Conservation (phyloP, 73 alveolate species). For the Uronychia binucleata region DNA sequence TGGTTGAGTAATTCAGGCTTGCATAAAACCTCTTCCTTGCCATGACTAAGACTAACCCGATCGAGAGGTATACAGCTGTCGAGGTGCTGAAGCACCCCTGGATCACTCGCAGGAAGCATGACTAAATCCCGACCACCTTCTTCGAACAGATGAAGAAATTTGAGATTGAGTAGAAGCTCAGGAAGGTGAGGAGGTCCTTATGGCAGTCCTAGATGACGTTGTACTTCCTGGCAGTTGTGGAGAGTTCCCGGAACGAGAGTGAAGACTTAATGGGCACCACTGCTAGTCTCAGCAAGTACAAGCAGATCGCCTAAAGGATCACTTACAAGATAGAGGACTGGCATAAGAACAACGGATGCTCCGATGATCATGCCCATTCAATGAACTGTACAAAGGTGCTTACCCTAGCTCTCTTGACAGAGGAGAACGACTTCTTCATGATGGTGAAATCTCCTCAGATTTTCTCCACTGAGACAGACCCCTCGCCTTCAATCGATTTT, state of each 20-base stretch:
- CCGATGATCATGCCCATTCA: no score
- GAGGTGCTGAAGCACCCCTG: conserved; percentile 88
- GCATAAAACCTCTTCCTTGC: conserved; percentile 73
- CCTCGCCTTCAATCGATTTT: not conserved
- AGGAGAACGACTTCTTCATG: not conserved
- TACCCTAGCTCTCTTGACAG: no score
- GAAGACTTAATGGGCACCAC: not conserved
- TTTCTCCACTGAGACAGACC: not conserved
- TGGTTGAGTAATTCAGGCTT: conserved; percentile 58
- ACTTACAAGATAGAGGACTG: conserved; percentile 61
- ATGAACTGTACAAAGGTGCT: no score
- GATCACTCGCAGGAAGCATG: conserved; percentile 68
- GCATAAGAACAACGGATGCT: conserved; percentile 36
- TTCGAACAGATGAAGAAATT: conserved; percentile 54
- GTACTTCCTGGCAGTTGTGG: conserved; percentile 2
- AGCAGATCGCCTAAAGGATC: conserved; percentile 16
- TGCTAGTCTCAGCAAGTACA: not conserved
- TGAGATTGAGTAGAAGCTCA: conserved; percentile 45
- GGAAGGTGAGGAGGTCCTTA: not conserved
- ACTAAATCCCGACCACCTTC: conserved; percentile 74
- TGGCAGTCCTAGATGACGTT: not conserved
- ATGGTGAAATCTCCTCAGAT: not conserved
- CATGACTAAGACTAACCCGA: conserved; percentile 66
- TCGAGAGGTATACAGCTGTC: conserved; percentile 71
- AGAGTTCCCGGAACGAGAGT: not conserved